Conservation (phyloP, 441 rosid genomes). For the Corymbia calophylla region DNA sequence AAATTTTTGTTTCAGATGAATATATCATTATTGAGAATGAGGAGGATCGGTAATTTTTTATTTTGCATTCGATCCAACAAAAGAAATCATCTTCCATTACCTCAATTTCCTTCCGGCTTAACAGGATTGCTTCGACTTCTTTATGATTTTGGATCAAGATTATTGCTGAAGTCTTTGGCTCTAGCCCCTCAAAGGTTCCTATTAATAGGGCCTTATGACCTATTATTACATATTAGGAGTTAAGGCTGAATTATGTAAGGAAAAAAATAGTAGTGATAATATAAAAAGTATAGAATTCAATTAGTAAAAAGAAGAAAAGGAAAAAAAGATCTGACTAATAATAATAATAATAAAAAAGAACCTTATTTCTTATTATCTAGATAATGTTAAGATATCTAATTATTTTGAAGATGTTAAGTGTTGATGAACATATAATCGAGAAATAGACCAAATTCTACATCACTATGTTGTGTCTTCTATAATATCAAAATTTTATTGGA, state of each 20-base stretch:
- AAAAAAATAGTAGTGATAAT: neutral
- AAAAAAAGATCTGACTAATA: neutral
- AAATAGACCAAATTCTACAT: neutral
- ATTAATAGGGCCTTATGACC: too few relatives aligned
- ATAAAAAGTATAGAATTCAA: neutral
- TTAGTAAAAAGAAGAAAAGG: neutral
- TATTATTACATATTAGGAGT: too few relatives aligned
- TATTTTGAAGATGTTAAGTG: neutral
- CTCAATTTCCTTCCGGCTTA: too few relatives aligned
- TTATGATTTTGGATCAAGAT: too few relatives aligned
- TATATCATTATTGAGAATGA: neutral
- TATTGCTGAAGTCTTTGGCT: too few relatives aligned
- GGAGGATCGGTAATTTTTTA: fast-evolving
- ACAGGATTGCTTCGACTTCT: too few relatives aligned
- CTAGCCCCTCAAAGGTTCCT: too few relatives aligned
- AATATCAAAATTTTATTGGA: too few relatives aligned
- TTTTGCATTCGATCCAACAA: neutral
- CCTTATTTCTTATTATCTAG: neutral
- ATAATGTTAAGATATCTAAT: neutral
- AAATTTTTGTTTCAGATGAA: neutral
- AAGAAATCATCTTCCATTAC: neutral
- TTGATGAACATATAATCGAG: neutral
- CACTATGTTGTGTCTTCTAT: neutral
- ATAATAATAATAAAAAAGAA: neutral
- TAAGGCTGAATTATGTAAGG: too few relatives aligned